Evolutionary conservation across 2,329 filamentous ascomycete genomes (phyloP), one percentile per base, ranked within the genome.

Genomic region (Neofusicoccum laricinum): DNA sequence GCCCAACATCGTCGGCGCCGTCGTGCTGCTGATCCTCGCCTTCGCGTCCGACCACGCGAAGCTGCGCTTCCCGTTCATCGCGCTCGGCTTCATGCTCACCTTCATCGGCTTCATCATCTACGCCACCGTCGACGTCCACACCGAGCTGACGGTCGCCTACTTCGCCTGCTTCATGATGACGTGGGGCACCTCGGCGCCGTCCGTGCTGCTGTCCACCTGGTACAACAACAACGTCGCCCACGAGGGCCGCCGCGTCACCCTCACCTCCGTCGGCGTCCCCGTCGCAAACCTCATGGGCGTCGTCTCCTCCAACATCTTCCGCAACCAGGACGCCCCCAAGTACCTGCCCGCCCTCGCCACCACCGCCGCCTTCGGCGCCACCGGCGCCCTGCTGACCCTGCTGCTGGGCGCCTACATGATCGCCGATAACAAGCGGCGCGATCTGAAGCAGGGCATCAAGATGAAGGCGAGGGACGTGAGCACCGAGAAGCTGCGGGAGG

Each of bases 221-320:
- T 93, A 92, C 78, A 93, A 91, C 78, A 93, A 93, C 80, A 94
- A 94, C 73, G 85, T 92, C 64, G 90, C 90, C 0, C 85, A 93
- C 70, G 91, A 93, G 75, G 88, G 88, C 64, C 85, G 87, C 41
- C 87, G 90, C 51, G 82, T 92, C 5, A 82, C 88, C 0, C 79
- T 92, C 14, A 93, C 90, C 0, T 88, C 86, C 32, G 84, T 93
- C 17, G 89, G 88, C 25, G 90, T 93, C 0, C 90, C 90, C 0
- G 74, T 91, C 10, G 90, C 90, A 3, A 93, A 93, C 68, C 73
- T 92, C 40, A 93, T 93, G 88, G 90, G 89, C 3, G 78, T 92
- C 0, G 87, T 92, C 0, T 82, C 82, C 32, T 86, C 84, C 66
- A 91, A 92, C 69, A 66, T 67, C 41, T 66, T 68, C 45, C 57